phyloP scores from a whole-genome alignment of 495 filamentous ascomycete species.

The Copromyces sp. region DNA sequence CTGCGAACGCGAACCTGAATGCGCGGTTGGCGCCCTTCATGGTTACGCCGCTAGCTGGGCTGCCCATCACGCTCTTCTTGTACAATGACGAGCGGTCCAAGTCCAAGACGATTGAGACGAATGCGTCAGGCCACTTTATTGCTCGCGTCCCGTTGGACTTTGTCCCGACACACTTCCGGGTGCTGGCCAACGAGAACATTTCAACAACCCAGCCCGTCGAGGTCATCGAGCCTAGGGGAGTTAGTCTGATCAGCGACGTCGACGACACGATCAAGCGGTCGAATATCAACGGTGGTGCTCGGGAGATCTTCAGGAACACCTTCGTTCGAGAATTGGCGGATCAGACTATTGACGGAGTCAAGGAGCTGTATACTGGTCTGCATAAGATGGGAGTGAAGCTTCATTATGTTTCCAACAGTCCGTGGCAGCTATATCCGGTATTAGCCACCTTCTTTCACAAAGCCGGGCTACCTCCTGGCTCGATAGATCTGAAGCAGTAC shows the following conservation, averaged over 20 bases:
- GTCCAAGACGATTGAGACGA: constrained; percentile 68
- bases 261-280: constrained; percentile 98
- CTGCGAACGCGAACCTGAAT: constrained; percentile 81
- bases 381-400: constrained; percentile 70
- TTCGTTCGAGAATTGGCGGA: constrained; percentile 80
- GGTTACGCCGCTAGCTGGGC: constrained; percentile 60
- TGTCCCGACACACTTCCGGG: constrained; percentile 76
- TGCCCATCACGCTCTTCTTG: constrained; percentile 83
- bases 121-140: constrained; percentile 79
- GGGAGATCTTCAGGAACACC: constrained; percentile 91
- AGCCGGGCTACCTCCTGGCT: constrained; percentile 74
- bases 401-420: constrained; percentile 89
- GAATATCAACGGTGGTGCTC: constrained; percentile 71
- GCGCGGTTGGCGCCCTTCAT: constrained; percentile 80
- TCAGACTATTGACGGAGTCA: constrained; percentile 73
- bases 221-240: constrained; percentile 66
- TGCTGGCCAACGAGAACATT: constrained; percentile 77
- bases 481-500: constrained; percentile 92
- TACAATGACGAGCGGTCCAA: constrained; percentile 72
- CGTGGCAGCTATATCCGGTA: constrained; percentile 91
- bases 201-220: constrained; percentile 66
- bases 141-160: constrained; percentile 74
- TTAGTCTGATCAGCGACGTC: constrained; percentile 94
- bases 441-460: constrained; percentile 71
- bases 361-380: constrained; percentile 76